These are phyloP conservation scores for Nectriaceae sp. DNA, from an alignment of 2,329 filamentous ascomycete genomes.

Conservation along the genomic window DNA sequence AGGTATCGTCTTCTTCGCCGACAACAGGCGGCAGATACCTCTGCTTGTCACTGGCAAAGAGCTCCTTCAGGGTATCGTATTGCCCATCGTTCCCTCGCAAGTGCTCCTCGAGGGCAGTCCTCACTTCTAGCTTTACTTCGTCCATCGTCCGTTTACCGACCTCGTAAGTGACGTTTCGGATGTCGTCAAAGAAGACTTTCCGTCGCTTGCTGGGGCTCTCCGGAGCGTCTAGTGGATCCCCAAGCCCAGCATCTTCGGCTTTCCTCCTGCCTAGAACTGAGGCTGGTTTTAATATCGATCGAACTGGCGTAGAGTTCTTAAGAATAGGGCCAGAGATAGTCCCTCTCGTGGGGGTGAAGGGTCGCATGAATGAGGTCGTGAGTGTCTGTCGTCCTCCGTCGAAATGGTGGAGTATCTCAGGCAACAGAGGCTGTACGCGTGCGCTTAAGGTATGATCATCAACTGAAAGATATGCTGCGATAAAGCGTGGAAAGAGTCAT, in stretches of 20 bases:
- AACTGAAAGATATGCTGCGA: conserved; percentile 23
- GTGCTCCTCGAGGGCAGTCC: conserved; percentile 58
- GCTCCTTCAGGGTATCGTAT: conserved; percentile 62
- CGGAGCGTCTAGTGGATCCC: conserved; percentile 39
- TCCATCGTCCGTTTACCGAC: conserved; percentile 54
- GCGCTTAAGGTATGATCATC: conserved; percentile 24
- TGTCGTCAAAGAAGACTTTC: conserved; percentile 61
- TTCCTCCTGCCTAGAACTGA: conserved; percentile 49
- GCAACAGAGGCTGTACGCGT: conserved; percentile 20
- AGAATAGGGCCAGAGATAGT: conserved; percentile 34
- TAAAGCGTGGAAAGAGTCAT: conserved; percentile 14
- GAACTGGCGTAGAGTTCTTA: conserved; percentile 45
- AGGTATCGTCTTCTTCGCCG: conserved; percentile 48
- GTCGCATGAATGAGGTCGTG: conserved; percentile 23
- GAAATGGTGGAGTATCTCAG: conserved; percentile 27
- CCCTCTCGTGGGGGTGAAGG: conserved; percentile 37
- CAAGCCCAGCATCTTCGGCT: conserved; percentile 44
- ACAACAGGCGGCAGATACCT: conserved; percentile 40
- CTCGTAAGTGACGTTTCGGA: conserved; percentile 57
- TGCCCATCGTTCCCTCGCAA: conserved; percentile 58
- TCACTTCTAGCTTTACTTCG: conserved; percentile 57
- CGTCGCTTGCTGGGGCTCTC: conserved; percentile 54
- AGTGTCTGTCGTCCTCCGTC: conserved; percentile 11
- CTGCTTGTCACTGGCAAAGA: conserved; percentile 54
- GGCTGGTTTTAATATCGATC: conserved; percentile 54